Evolutionary conservation across 1,284 basidiomycete genomes (phyloP).

Genomic region (Melampsora larici-populina): DNA sequence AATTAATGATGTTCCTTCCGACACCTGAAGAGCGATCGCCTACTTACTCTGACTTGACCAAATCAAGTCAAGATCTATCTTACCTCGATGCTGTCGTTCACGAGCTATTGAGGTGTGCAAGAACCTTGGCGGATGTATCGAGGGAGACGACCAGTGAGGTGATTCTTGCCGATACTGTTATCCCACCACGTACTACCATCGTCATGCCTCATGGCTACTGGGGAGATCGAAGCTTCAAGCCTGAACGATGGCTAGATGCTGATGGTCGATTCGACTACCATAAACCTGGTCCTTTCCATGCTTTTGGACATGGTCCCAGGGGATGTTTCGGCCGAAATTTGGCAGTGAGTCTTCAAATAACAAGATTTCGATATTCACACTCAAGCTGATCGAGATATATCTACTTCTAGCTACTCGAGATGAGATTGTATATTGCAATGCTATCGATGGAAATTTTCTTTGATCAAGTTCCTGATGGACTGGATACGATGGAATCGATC

Average conservation of each 20-base stretch:
- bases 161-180: constrained; percentile 9
- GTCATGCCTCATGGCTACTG: constrained; percentile 26
- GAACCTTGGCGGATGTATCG: constrained; percentile 26
- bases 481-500: constrained; percentile 25
- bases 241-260: constrained; percentile 28
- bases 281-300: constrained; percentile 32
- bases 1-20: constrained; percentile 24
- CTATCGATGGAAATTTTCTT: constrained; percentile 36
- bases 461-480: constrained; percentile 30
- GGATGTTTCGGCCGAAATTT: constrained; percentile 36
- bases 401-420: constrained; percentile 14
- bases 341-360: constrained; percentile 12
- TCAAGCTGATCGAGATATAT: not conserved
- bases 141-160: constrained; percentile 9
- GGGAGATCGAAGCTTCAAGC: constrained; percentile 3
- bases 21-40: constrained; percentile 29
- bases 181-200: constrained; percentile 25
- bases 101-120: constrained; percentile 29
- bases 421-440: constrained; percentile 40
- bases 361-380: not conserved
- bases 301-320: constrained; percentile 35
- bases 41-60: constrained; percentile 26
- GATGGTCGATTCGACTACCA: constrained; percentile 28
- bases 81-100: constrained; percentile 22
- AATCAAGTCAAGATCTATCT: constrained; percentile 8